Evolutionary conservation across 164 flowering plant species (phyloP).

Genomic region (Tetracentron sinense): DNA sequence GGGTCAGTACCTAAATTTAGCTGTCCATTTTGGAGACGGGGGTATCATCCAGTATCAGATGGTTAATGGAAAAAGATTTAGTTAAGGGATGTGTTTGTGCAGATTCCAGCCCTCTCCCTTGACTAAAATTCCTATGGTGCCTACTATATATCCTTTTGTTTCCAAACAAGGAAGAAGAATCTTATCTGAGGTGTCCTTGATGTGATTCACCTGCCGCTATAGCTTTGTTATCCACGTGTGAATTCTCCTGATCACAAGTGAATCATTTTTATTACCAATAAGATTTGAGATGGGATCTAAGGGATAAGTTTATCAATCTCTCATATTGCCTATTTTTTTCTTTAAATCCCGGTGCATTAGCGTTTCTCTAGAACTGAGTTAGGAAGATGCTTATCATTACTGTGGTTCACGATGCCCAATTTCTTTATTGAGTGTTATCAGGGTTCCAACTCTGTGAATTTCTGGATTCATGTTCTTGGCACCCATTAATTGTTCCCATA

Average conservation of each 20-base stretch:
- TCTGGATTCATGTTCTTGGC: not conserved
- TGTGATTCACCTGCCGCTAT: not conserved
- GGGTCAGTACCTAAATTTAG: too few relatives aligned
- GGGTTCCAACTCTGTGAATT: not conserved
- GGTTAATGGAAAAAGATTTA: not conserved
- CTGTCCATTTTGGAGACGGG: not conserved
- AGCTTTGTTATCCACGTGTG: not conserved
- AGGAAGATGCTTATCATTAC: not conserved
- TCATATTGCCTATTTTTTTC: not conserved
- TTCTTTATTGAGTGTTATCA: not conserved
- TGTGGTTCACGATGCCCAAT: not conserved
- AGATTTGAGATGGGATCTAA: not conserved
- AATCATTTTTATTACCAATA: not conserved
- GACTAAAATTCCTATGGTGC: not conserved
- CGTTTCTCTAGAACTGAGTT: not conserved
- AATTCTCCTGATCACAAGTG: not conserved
- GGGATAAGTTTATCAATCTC: not conserved
- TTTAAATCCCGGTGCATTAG: not conserved
- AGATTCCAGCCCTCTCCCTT: not conserved
- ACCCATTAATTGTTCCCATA: not conserved
- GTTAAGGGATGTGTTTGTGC: not conserved
- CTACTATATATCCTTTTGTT: not conserved
- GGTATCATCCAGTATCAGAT: too few relatives aligned
- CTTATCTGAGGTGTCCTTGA: not conserved
- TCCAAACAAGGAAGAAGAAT: not conserved